phyloP scores from a whole-genome alignment of 306 rosid species.

The Trifolium repens region DNA sequence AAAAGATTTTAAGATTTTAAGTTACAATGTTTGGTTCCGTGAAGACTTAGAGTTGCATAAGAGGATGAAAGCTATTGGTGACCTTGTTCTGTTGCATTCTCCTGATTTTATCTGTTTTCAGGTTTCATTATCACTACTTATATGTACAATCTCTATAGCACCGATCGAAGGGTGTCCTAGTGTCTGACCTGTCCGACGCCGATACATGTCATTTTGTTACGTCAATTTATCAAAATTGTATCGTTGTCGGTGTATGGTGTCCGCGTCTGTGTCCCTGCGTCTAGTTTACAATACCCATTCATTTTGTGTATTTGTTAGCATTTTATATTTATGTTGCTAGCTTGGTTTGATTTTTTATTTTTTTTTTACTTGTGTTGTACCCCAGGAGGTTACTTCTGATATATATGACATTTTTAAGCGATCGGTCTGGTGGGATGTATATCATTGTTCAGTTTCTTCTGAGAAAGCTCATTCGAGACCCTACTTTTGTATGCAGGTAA shows the following conservation, averaged over 20 bases:
- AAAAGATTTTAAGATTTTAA: constrained; percentile 59
- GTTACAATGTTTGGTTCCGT: constrained; percentile 88
- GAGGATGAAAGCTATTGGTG: constrained; percentile 84
- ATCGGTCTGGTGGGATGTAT: constrained; percentile 57
- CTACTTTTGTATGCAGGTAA: constrained; percentile 60
- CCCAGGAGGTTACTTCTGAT: constrained; percentile 58
- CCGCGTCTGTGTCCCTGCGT: neutral
- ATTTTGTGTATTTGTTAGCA: neutral
- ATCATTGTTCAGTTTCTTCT: constrained; percentile 52
- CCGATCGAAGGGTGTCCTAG: too few relatives aligned
- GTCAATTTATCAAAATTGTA: too few relatives aligned
- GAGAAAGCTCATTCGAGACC: constrained; percentile 46
- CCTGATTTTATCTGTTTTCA: constrained; percentile 72
- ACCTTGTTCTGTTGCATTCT: constrained; percentile 68
- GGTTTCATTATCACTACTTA: constrained; percentile 37
- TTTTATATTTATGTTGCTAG: neutral
- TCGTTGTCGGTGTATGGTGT: too few relatives aligned
- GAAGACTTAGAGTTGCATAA: constrained; percentile 77
- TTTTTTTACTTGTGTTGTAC: neutral
- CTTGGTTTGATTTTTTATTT: constrained; percentile 12
- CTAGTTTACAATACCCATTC: too few relatives aligned
- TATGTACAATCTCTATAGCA: neutral
- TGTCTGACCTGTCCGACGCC: too few relatives aligned
- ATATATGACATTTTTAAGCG: constrained; percentile 58
- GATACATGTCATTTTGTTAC: too few relatives aligned